phyloP scores from a whole-genome alignment of 176 grass and related monocot species.

The Zoysia pacifica region DNA sequence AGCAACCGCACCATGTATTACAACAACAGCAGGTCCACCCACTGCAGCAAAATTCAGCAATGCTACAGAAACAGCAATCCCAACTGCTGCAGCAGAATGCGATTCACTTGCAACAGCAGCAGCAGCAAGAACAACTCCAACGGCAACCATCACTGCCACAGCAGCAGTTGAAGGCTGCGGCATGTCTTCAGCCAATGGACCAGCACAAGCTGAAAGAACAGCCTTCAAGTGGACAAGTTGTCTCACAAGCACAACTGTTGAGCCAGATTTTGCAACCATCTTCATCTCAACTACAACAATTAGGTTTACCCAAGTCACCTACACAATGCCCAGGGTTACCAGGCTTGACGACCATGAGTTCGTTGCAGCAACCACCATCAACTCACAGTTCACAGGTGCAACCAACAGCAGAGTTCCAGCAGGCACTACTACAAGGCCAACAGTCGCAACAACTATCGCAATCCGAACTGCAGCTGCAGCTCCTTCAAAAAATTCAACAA shows the following conservation, averaged over 20 bases:
- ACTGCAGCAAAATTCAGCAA: conserved; percentile 52
- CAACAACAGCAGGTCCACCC: conserved; percentile 63
- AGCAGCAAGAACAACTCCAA: conserved; percentile 63
- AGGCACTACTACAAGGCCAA: conserved; percentile 75
- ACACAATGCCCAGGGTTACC: conserved; percentile 48
- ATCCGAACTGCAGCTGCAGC: conserved; percentile 79
- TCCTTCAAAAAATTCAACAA: conserved; percentile 95
- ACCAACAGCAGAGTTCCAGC: conserved; percentile 73
- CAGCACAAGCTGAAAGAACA: conserved; percentile 60
- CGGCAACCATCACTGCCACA: conserved; percentile 54
- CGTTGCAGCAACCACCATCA: conserved; percentile 59
- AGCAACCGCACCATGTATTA: conserved; percentile 50
- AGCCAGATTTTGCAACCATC: conserved; percentile 74
- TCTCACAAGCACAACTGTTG: conserved; percentile 54
- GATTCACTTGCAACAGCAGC: conserved; percentile 62
- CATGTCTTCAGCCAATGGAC: conserved; percentile 49
- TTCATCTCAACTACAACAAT: conserved; percentile 68
- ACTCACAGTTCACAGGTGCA: conserved; percentile 58
- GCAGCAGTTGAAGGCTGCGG: conserved; percentile 53
- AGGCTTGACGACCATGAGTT: conserved; percentile 32
- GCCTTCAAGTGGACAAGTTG: conserved; percentile 47
- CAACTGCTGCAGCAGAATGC: conserved; percentile 56
- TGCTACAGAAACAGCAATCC: conserved; percentile 62
- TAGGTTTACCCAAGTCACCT: conserved; percentile 59
- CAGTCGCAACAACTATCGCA: conserved; percentile 74